Evolutionary conservation across 345 rosid species (phyloP).

Genomic region (Laguncularia racemosa): DNA sequence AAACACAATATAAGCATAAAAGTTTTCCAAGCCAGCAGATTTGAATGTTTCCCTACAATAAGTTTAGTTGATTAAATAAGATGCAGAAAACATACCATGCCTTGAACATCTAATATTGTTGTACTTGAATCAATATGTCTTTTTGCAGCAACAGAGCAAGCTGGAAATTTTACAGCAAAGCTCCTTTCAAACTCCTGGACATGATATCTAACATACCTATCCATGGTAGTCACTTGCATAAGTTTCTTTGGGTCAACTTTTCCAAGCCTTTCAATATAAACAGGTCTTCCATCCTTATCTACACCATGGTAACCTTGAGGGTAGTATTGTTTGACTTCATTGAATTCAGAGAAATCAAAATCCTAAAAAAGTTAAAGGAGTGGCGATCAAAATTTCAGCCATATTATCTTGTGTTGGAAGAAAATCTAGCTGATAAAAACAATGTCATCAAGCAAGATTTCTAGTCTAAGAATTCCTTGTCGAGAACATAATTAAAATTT

Average conservation of each 20-base stretch:
- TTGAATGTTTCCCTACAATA: too few species aligned
- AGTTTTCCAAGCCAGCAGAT: neutral
- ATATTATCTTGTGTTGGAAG: too few species aligned
- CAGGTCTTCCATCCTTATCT: constrained; percentile 94
- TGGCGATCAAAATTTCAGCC: too few species aligned
- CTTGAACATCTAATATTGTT: constrained; percentile 88
- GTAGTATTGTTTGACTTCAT: constrained; percentile 69
- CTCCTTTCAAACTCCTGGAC: constrained; percentile 87
- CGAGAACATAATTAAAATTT: neutral
- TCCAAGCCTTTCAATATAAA: constrained; percentile 83
- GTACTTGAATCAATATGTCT: constrained; percentile 88
- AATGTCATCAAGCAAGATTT: too few species aligned
- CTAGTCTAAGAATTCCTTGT: too few species aligned
- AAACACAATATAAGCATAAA: neutral
- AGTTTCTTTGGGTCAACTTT: constrained; percentile 66
- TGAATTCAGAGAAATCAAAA: constrained; percentile 69
- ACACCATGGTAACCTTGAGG: constrained; percentile 96
- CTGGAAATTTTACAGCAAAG: constrained; percentile 69
- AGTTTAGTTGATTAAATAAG: too few species aligned
- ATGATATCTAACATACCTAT: constrained; percentile 74
- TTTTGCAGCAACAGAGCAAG: constrained; percentile 87
- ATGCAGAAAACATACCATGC: constrained; percentile 49
- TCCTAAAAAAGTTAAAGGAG: constrained; percentile 36
- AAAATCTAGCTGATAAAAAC: too few species aligned
- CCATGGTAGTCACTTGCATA: constrained; percentile 77